Conservation (phyloP, 331 rosid genomes). For the Malus hybrid region DNA sequence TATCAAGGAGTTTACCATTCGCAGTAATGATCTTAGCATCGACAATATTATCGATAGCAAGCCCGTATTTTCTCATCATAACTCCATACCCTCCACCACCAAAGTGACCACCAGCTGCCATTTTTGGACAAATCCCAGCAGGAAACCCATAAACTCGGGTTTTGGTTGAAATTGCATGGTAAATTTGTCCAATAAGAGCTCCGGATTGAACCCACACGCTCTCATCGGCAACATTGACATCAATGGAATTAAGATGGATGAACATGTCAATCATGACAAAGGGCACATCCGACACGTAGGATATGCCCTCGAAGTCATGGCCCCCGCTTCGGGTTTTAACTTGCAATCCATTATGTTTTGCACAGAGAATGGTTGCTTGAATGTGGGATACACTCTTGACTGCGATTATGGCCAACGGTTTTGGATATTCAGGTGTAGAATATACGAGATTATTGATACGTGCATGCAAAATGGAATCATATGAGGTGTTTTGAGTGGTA, state of each 20-base stretch:
- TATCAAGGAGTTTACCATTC: constrained; percentile 42
- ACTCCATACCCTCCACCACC: constrained; percentile 66
- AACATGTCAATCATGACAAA: constrained; percentile 61
- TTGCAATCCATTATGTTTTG: constrained; percentile 22
- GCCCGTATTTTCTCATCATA: constrained; percentile 45
- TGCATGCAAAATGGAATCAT: constrained; percentile 26
- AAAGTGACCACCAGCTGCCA: constrained; percentile 61
- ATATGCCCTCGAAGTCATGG: constrained; percentile 60
- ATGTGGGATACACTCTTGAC: constrained; percentile 37
- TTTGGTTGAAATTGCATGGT: constrained; percentile 39
- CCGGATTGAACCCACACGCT: constrained; percentile 41
- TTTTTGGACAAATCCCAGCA: constrained; percentile 52
- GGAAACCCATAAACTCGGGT: constrained; percentile 44
- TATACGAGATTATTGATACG: constrained; percentile 38
- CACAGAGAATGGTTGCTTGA: constrained; percentile 34
- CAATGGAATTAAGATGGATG: constrained; percentile 23
- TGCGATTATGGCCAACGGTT: constrained; percentile 48
- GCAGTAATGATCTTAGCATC: constrained; percentile 45
- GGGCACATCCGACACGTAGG: constrained; percentile 34
- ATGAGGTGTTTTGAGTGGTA: not conserved
- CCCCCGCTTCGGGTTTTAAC: constrained; percentile 46
- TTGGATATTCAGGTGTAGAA: constrained; percentile 38
- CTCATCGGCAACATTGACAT: constrained; percentile 16
- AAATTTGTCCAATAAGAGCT: constrained; percentile 58
- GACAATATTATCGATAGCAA: constrained; percentile 36